Percentiles rank a stretch among this genome's conserved stretches.
phyloP scores from a whole-genome alignment of 2,329 filamentous ascomycete species.

The Neoarthrinium moseri region DNA sequence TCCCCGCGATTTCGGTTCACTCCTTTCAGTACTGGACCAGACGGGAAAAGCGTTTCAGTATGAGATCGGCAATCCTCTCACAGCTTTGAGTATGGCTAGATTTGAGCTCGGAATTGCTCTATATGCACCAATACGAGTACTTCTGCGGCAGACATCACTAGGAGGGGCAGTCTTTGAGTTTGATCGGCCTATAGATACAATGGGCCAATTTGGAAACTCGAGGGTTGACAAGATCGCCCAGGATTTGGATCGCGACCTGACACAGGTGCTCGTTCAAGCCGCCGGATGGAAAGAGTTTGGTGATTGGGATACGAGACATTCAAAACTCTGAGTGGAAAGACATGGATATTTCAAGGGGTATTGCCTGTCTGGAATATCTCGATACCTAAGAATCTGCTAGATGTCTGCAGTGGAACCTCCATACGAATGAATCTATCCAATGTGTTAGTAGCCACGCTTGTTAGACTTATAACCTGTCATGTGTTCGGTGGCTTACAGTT shows the following conservation, averaged over 20 bases:
- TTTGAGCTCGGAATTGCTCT: background rate
- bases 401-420: slow-evolving; percentile 5
- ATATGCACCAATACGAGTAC: background rate
- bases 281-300: background rate
- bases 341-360: no score
- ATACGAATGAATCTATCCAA: slow-evolving; percentile 6
- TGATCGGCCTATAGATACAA: background rate
- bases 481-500: slow-evolving; percentile 54
- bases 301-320: background rate
- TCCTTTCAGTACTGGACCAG: background rate
- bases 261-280: background rate
- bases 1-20: background rate
- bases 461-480: no score
- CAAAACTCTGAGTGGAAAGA: background rate
- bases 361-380: no score
- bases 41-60: background rate
- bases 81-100: background rate
- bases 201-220: background rate
- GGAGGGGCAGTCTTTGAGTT: background rate
- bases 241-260: background rate
- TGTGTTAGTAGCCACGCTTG: background rate
- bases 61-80: background rate
- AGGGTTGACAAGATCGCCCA: background rate
- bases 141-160: background rate
- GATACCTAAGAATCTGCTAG: background rate